Percentiles rank a stretch among this genome's conserved stretches.
phyloP scores from a whole-genome alignment of 163 green algal genomes.

The Dunaliella salina region DNA sequence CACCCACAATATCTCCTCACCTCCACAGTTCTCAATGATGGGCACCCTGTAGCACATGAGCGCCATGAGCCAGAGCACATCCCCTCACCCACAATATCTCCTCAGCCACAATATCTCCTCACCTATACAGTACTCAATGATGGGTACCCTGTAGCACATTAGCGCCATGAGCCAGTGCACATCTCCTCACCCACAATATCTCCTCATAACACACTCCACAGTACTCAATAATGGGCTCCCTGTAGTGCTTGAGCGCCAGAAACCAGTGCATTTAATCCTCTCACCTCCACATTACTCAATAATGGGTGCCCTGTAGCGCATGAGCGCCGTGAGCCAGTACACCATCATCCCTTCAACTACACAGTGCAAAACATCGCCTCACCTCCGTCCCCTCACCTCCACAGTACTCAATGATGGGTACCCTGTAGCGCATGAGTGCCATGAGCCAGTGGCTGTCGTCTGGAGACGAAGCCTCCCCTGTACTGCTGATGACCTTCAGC shows the following conservation, averaged over 20 bases:
- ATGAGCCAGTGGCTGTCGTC: constrained; percentile 89
- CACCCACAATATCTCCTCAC: no score
- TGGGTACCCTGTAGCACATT: constrained; percentile 32
- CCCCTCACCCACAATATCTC: no score
- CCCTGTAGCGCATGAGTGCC: constrained; percentile 30
- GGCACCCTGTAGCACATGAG: constrained; percentile 32
- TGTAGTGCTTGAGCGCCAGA: constrained; percentile 38
- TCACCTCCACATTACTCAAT: constrained; percentile 85
- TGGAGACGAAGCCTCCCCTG: constrained; percentile 65
- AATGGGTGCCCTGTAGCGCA: constrained; percentile 42
- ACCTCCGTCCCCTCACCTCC: constrained; percentile 55
- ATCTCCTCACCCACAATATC: no score
- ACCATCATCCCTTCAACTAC: no score
- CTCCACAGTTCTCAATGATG: constrained; percentile 87
- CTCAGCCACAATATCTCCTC: neutral
- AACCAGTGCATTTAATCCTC: constrained; percentile 81
- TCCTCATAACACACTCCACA: no score
- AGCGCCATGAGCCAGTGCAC: constrained; percentile 80
- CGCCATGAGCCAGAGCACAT: constrained; percentile 83
- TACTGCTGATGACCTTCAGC: constrained; percentile 75
- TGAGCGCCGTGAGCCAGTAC: constrained; percentile 78
- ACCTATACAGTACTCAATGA: constrained; percentile 89
- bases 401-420: constrained; percentile 85
- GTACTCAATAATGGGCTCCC: constrained; percentile 79
- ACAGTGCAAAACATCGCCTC: no score